Conservation (phyloP, 208 protist genomes). For the Wallacemonas rigidus region DNA sequence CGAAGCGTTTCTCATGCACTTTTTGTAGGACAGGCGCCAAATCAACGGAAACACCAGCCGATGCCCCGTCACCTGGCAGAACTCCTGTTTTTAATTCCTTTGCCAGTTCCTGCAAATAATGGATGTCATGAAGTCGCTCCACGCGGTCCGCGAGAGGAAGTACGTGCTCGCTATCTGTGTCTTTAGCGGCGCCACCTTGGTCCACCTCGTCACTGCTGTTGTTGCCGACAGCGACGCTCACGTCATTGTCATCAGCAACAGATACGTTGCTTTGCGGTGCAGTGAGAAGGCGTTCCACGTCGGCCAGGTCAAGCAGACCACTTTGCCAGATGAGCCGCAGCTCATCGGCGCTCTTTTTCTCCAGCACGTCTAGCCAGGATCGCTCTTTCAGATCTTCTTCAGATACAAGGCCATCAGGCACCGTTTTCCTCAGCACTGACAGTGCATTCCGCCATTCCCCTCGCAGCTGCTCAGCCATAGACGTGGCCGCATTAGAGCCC, state of each 20-base stretch:
- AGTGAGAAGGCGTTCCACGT: constrained; percentile 26
- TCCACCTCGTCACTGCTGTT: too few relatives aligned
- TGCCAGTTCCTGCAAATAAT: constrained; percentile 53
- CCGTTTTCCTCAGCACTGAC: neutral
- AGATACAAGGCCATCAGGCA: constrained; percentile 13
- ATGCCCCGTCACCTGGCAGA: neutral
- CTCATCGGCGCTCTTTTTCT: constrained; percentile 44
- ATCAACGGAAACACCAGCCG: constrained; percentile 34
- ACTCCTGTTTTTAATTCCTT: constrained; percentile 10
- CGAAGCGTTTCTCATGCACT: constrained; percentile 45
- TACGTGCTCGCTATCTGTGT: constrained; percentile 1
- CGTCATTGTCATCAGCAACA: too few relatives aligned
- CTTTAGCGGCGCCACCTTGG: too few relatives aligned
- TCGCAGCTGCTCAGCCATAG: constrained; percentile 16
- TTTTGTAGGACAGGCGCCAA: constrained; percentile 62
- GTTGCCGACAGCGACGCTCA: too few relatives aligned
- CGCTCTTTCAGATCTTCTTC: constrained; percentile 24
- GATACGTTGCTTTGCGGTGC: neutral
- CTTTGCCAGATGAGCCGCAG: constrained; percentile 48
- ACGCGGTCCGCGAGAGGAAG: constrained; percentile 42
- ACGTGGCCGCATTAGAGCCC: constrained; percentile 13
- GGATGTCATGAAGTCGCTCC: constrained; percentile 34
- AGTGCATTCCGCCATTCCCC: neutral
- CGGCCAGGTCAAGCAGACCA: constrained; percentile 51
- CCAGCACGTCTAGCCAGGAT: constrained; percentile 65